Conservation (phyloP, 805 yeast species). For the Blastobotrys americana region DNA sequence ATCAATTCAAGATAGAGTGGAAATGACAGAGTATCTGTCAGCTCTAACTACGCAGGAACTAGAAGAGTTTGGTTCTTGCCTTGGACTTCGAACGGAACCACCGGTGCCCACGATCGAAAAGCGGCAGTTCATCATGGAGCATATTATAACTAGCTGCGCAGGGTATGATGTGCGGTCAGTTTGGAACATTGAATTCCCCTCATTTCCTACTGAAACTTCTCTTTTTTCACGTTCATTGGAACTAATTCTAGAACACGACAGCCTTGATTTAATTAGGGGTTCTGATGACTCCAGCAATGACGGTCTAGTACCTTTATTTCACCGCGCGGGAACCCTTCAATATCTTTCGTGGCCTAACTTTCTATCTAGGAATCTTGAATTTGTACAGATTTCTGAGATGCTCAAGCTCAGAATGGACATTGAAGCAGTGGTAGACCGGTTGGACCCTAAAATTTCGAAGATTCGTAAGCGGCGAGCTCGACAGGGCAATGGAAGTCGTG, state of each 20-base stretch:
- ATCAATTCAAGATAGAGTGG: conserved; percentile 17
- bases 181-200: no score
- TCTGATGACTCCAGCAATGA: background rate
- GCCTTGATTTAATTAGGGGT: background rate
- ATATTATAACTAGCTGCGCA: background rate
- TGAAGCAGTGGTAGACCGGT: background rate
- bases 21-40: conserved; percentile 21
- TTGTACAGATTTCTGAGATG: background rate
- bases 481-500: background rate
- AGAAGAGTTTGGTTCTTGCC: conserved; percentile 7
- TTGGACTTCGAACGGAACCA: conserved; percentile 6
- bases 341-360: background rate
- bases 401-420: background rate
- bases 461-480: background rate
- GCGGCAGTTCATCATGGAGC: background rate
- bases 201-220: background rate
- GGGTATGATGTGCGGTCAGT: conserved; percentile 5
- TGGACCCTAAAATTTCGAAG: background rate
- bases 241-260: background rate
- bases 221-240: background rate
- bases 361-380: background rate
- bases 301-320: background rate
- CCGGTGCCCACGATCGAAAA: background rate
- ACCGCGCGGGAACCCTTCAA: background rate
- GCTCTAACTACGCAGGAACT: conserved; percentile 19